These are phyloP conservation scores for Fragilaria crotonensis DNA, from an alignment of 108 stramenopile species.

Conservation along the genomic window DNA sequence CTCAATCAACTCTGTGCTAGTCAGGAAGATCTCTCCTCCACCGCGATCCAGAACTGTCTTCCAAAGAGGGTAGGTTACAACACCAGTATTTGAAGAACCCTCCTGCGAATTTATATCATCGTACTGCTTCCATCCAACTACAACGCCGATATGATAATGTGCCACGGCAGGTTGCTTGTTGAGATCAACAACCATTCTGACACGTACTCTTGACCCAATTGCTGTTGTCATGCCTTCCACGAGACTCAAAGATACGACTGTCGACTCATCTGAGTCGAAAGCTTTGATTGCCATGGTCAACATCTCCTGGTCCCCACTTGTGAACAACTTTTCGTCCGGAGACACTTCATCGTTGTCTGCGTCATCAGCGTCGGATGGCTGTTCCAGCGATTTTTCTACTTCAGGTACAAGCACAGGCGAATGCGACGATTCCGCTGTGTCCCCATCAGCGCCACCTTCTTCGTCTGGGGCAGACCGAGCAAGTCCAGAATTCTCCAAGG, in stretches of 20 bases:
- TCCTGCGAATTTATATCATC: conserved; percentile 2
- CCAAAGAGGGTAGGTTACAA: neutral
- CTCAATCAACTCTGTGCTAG: conserved; percentile 43
- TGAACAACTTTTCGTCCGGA: conserved; percentile 30
- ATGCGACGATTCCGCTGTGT: neutral
- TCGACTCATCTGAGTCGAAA: neutral
- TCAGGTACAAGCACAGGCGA: neutral
- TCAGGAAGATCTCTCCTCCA: conserved; percentile 36
- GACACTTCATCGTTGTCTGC: conserved; percentile 16
- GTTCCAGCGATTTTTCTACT: conserved; percentile 8
- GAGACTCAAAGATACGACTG: conserved; percentile 15
- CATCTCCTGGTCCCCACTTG: conserved; percentile 25
- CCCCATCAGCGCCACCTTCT: conserved; percentile 8
- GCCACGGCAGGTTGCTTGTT: conserved; percentile 49
- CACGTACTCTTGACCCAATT: conserved; percentile 56
- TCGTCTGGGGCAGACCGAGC: conserved; percentile 2
- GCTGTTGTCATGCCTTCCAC: conserved; percentile 40
- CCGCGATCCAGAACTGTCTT: conserved; percentile 22
- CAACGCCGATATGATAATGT: conserved; percentile 54
- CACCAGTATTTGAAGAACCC: neutral
- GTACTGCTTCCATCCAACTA: conserved; percentile 55
- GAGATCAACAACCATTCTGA: conserved; percentile 49
- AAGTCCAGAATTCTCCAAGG: conserved; percentile 51
- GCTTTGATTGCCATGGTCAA: conserved; percentile 17
- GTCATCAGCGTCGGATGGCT: conserved; percentile 12